phyloP scores from a whole-genome alignment of 2,329 filamentous ascomycete species.

The Neocatenulostroma microsporum region DNA sequence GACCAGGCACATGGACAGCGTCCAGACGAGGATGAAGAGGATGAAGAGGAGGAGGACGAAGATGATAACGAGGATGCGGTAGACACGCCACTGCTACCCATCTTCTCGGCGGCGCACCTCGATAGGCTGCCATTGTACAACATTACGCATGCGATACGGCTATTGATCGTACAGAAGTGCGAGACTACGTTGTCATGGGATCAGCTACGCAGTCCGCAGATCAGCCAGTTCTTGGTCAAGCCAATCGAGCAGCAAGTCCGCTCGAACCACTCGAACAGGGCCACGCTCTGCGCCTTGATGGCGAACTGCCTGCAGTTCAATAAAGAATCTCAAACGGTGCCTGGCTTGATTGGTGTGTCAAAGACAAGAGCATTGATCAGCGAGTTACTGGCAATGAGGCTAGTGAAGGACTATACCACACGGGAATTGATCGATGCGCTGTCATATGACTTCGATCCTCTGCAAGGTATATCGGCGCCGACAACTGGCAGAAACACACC shows the following conservation, averaged over 20 bases:
- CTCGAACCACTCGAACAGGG: constrained; percentile 72
- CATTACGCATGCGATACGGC: constrained; percentile 81
- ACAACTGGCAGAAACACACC: constrained; percentile 27
- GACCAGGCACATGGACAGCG: constrained; percentile 12
- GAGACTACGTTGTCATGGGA: constrained; percentile 94
- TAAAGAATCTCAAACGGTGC: constrained; percentile 75
- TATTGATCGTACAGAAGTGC: constrained; percentile 73
- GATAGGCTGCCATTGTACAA: constrained; percentile 83
- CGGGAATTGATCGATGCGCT: constrained; percentile 87
- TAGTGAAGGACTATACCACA: constrained; percentile 82
- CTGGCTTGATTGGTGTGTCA: constrained; percentile 75
- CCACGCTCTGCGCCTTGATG: constrained; percentile 81
- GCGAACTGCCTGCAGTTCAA: constrained; percentile 89
- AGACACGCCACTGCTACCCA: constrained; percentile 56
- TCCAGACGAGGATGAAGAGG: constrained; percentile 35
- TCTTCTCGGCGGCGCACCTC: constrained; percentile 72
- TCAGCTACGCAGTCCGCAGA: constrained; percentile 87
- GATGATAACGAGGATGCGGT: constrained; percentile 39
- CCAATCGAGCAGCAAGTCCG: constrained; percentile 88
- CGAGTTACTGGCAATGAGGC: constrained; percentile 80
- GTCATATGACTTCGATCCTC: constrained; percentile 88
- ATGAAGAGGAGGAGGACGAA: constrained; percentile 35
- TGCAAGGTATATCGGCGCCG: constrained; percentile 64
- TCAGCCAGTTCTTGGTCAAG: constrained; percentile 92
- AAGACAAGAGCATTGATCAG: constrained; percentile 80